phyloP scores from a whole-genome alignment of 768 basidiomycete genomes.

The Tricholoma bakamatsutake region DNA sequence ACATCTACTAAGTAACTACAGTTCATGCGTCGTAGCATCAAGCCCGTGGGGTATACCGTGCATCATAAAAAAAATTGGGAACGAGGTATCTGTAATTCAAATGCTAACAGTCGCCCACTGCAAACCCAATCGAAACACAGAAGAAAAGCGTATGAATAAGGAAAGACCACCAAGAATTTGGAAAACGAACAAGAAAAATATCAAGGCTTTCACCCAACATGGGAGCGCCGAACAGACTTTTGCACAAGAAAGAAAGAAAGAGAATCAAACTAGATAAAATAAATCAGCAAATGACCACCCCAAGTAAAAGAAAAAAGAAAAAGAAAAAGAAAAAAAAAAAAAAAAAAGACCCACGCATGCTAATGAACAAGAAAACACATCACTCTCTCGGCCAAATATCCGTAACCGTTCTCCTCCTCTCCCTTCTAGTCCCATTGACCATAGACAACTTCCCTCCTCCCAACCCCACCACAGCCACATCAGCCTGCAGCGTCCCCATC shows the following conservation, averaged over 20 bases:
- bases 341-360: constrained; percentile 2
- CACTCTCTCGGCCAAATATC: constrained; percentile 35
- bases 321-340: constrained; percentile 8
- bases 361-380: constrained; percentile 2
- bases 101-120: background rate
- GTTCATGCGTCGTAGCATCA: constrained; percentile 7
- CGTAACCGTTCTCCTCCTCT: constrained; percentile 39
- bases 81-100: background rate
- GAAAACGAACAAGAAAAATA: background rate
- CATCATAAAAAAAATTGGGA: constrained; percentile 5
- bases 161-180: background rate
- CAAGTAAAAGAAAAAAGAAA: constrained; percentile 5
- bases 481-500: constrained; percentile 28
- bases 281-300: background rate
- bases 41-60: constrained; percentile 10
- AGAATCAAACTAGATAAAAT: background rate
- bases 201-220: background rate
- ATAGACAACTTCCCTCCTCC: constrained; percentile 10
- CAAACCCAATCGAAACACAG: no score
- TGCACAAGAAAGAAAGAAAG: background rate
- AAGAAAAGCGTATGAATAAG: background rate
- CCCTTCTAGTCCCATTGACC: constrained; percentile 21
- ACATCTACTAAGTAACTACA: constrained; percentile 6
- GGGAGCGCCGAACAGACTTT: background rate
- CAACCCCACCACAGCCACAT: constrained; percentile 23